Conservation (phyloP, 208 protist genomes). For the Trypanosoma cruzi region DNA sequence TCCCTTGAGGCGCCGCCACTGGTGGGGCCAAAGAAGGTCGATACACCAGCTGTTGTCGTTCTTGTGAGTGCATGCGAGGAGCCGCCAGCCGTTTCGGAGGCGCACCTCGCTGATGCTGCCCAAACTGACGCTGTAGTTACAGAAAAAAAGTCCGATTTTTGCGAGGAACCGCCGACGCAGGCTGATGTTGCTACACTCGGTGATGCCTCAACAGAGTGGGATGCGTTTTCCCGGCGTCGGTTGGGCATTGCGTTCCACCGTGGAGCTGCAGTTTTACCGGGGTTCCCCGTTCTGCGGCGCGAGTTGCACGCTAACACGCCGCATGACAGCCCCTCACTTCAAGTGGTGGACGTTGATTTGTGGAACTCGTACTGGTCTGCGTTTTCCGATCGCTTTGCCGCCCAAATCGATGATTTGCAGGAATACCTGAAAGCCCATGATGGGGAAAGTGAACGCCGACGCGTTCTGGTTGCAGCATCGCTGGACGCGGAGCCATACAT, state of each 20-base stretch:
- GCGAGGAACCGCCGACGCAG: neutral
- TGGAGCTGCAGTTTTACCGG: constrained; percentile 15
- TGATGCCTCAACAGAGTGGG: constrained; percentile 2
- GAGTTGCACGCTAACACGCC: neutral
- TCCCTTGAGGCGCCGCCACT: constrained; percentile 10
- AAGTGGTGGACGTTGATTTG: constrained; percentile 33
- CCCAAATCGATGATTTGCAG: constrained; percentile 29
- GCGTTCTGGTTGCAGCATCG: constrained; percentile 24
- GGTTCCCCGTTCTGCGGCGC: neutral
- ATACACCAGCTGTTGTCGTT: neutral
- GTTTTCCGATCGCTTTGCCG: constrained; percentile 34
- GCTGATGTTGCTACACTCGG: neutral
- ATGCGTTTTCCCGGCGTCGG: constrained; percentile 17
- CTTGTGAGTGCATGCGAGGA: neutral
- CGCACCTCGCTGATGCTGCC: neutral
- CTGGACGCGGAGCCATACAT: constrained; percentile 19
- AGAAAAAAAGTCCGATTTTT: neutral
- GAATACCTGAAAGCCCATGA: constrained; percentile 8
- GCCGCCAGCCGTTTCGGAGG: neutral
- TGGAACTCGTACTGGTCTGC: constrained; percentile 76
- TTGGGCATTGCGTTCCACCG: constrained; percentile 17
- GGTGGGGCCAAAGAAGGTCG: neutral
- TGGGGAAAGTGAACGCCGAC: neutral
- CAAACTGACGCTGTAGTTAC: neutral
- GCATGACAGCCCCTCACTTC: neutral